Evolutionary conservation across 768 basidiomycete species (phyloP).

Genomic region (Tubosaeta brunneosetosa): DNA sequence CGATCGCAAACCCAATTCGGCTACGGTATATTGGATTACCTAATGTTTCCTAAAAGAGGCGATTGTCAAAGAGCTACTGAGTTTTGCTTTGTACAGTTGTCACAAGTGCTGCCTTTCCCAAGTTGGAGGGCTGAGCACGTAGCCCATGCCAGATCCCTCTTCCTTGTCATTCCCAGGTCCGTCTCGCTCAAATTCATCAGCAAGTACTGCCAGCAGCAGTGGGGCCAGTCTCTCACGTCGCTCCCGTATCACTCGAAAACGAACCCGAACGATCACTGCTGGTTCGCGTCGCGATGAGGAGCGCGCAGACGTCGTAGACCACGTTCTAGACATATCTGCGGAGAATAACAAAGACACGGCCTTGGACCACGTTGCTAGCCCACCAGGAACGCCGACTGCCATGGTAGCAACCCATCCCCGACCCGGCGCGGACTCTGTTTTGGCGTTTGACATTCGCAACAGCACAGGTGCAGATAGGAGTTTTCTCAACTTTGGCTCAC

Average conservation of each 20-base stretch:
- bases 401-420: conserved; percentile 11
- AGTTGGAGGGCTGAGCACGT: conserved; percentile 23
- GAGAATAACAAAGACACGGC: conserved; percentile 14
- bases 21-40: conserved; percentile 15
- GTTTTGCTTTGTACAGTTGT: conserved; percentile 8
- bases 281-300: conserved; percentile 22
- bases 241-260: conserved; percentile 43
- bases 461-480: conserved; percentile 22
- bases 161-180: conserved; percentile 25
- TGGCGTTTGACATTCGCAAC: conserved; percentile 10
- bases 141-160: conserved; percentile 31
- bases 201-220: conserved; percentile 44
- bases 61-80: conserved; percentile 1
- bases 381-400: conserved; percentile 9
- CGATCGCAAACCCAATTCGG: conserved; percentile 15
- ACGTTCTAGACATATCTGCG: conserved; percentile 28
- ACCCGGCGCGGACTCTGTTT: conserved; percentile 8
- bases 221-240: conserved; percentile 49
- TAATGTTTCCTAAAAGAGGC: conserved; percentile 25
- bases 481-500: conserved; percentile 17
- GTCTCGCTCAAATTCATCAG: conserved; percentile 31
- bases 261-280: conserved; percentile 49
- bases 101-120: conserved; percentile 10
- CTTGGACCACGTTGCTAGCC: conserved; percentile 4
- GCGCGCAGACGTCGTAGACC: conserved; percentile 9